Evolutionary conservation across 1,139 yeast genomes (phyloP).

Genomic region (Magnusiomyces suaveolens): DNA sequence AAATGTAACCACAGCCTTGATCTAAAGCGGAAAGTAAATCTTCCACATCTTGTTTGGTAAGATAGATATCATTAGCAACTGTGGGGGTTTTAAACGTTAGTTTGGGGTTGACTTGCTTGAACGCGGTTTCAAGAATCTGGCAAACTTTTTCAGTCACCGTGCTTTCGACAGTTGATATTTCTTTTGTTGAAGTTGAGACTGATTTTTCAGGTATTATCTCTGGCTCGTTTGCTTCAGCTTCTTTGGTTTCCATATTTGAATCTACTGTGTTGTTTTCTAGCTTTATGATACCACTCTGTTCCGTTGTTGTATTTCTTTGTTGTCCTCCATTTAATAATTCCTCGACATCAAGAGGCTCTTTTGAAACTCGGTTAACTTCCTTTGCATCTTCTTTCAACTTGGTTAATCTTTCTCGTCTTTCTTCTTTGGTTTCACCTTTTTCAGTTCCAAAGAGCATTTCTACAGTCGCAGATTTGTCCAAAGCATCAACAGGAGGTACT

Average conservation of each 20-base stretch:
- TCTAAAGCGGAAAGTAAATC: not conserved
- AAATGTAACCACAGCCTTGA: not conserved
- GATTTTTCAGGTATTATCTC: too few relatives aligned
- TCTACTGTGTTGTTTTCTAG: not conserved
- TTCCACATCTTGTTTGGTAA: not conserved
- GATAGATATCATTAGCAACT: not conserved
- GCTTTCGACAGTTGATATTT: not conserved
- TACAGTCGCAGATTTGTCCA: slow-evolving; percentile 16
- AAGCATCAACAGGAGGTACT: not conserved
- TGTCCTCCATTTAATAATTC: not conserved
- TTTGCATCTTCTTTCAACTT: slow-evolving; percentile 2
- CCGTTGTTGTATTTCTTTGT: not conserved
- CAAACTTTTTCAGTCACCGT: not conserved
- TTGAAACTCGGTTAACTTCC: slow-evolving; percentile 3
- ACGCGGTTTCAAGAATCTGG: not conserved
- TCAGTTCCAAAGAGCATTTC: slow-evolving; percentile 14
- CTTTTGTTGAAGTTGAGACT: too few relatives aligned
- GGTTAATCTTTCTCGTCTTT: slow-evolving; percentile 5
- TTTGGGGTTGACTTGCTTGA: not conserved
- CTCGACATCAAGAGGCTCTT: not conserved
- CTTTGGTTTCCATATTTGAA: not conserved
- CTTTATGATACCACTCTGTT: not conserved
- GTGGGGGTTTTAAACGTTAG: not conserved
- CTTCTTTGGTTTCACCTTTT: slow-evolving; percentile 13
- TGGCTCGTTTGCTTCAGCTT: too few relatives aligned